Evolutionary conservation across 1,284 basidiomycete genomes (phyloP).

Genomic region (Ganoderma lingzhi): DNA sequence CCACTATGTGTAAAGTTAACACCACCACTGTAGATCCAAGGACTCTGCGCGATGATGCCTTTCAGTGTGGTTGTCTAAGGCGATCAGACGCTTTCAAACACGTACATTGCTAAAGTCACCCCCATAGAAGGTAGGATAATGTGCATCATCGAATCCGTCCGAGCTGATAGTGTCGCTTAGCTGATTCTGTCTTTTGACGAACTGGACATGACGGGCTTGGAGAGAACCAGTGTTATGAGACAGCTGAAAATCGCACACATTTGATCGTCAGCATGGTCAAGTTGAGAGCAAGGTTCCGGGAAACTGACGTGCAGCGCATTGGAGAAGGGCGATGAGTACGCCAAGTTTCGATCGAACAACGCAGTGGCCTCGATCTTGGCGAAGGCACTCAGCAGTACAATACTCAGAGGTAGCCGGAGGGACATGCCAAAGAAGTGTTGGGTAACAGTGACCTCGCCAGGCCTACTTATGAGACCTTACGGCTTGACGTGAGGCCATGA

Average conservation of each 20-base stretch:
- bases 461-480: neutral
- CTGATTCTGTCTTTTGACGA: constrained; percentile 47
- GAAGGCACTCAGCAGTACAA: constrained; percentile 23
- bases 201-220: constrained; percentile 47
- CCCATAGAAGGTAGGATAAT: constrained; percentile 63
- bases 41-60: constrained; percentile 44
- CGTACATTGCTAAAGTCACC: constrained; percentile 59
- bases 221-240: constrained; percentile 49
- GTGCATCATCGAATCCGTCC: constrained; percentile 52
- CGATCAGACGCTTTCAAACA: neutral
- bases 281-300: neutral
- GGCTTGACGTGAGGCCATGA: neutral
- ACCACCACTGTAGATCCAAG: constrained; percentile 61
- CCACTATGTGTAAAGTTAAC: constrained; percentile 65
- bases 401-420: constrained; percentile 6
- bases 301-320: constrained; percentile 49
- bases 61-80: neutral
- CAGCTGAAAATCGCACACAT: constrained; percentile 42
- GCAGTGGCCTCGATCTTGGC: constrained; percentile 37
- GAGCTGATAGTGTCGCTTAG: constrained; percentile 39
- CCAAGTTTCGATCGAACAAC: constrained; percentile 55
- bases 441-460: neutral
- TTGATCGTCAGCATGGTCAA: neutral
- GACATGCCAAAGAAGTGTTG: constrained; percentile 13
- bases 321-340: constrained; percentile 55